Base-by-base conservation (phyloP, 345 rosid genomes). In the Heritiera fomes region DNA sequence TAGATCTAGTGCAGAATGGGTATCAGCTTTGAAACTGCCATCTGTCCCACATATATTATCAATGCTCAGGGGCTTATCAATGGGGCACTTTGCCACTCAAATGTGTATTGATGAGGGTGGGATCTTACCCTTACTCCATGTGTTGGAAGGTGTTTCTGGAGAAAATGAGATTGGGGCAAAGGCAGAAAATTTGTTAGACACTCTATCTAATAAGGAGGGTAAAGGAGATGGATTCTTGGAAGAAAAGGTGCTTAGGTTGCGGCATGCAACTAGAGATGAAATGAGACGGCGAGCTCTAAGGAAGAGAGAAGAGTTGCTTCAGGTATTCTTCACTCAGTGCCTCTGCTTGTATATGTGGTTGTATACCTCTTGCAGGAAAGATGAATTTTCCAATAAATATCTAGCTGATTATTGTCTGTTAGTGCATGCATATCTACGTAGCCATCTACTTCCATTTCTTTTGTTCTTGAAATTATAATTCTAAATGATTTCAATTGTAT, bases 141-240 rank as follows among this genome's bases (percentile, higher is more conserved):
- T 93, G 78, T 77, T 96, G 71, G 99, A 96, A 90, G 94, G 99
- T 77, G 99, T 94, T 18, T 0, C 97, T 32, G 99, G 92, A 80
- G 99, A 94, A 87, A 94, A 92, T 81, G 99, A 96, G 82, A 93
- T 94, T 78, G 99, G 98, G 61, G 97, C 93, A 59, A 91, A 97
- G 85, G 99, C 98, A 80, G 99, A 96, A 84, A 96, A 96, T 81
- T 88, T 96, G 89, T 75, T 96, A 47, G 99, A 96, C 86, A 92
- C 94, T 5, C 89, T 96, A 38, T 91, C 98, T 62, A 86, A 90
- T 74, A 94, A 93, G 86, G 98, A 96, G 82, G 94, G 94, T 14
- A 91, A 90, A 83, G 97, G 97, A 74, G 98, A 96, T 89, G 98
- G 99, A 81, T 96, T 89, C 85, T 90, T 96, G 79, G 93, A 83